phyloP scores from a whole-genome alignment of 2,329 filamentous ascomycete species.

The Berkeleyomyces basicola region DNA sequence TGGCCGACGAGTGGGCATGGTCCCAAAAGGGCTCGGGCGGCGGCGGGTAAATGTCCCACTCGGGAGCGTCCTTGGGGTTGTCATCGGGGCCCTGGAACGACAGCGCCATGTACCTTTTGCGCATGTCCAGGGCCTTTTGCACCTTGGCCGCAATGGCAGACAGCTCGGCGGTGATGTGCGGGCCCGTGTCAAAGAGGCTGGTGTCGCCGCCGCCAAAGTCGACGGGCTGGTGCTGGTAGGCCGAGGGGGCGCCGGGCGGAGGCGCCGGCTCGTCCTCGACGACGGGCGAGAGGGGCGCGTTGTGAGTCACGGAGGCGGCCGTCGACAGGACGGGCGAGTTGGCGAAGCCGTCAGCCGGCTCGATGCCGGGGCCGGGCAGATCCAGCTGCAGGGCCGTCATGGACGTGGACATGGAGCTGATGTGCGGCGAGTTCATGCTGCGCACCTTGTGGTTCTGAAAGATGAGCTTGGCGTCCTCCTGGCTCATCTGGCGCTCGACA shows the following conservation, averaged over 20 bases:
- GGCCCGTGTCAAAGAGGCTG: slow-evolving; percentile 52
- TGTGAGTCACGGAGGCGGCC: background rate
- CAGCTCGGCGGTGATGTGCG: slow-evolving; percentile 69
- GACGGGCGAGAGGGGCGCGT: background rate
- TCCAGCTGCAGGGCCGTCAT: slow-evolving; percentile 3
- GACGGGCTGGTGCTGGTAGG: slow-evolving; percentile 4
- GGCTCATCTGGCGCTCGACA: slow-evolving; percentile 84
- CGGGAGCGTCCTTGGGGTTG: slow-evolving; percentile 71
- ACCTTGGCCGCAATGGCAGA: slow-evolving; percentile 79
- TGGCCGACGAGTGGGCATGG: slow-evolving; percentile 18
- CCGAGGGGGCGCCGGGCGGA: background rate
- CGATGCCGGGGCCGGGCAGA: slow-evolving; percentile 8
- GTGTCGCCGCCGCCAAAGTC: slow-evolving; percentile 13
- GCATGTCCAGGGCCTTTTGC: slow-evolving; percentile 70
- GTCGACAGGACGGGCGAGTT: slow-evolving; percentile 5
- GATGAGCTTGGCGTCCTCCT: slow-evolving; percentile 87
- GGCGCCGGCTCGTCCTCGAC: background rate
- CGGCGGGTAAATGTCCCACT: slow-evolving; percentile 79
- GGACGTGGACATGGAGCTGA: background rate
- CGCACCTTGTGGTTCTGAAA: slow-evolving; percentile 42
- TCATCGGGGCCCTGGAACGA: slow-evolving; percentile 69
- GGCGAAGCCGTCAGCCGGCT: slow-evolving; percentile 3
- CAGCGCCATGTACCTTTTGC: slow-evolving; percentile 74
- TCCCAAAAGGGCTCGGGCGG: slow-evolving; percentile 86
- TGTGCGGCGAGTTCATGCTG: slow-evolving; percentile 9